Percentiles rank a stretch among this genome's conserved stretches.
Evolutionary conservation across 2,329 filamentous ascomycete genomes (phyloP).

Genomic region (Epichloe scottii): DNA sequence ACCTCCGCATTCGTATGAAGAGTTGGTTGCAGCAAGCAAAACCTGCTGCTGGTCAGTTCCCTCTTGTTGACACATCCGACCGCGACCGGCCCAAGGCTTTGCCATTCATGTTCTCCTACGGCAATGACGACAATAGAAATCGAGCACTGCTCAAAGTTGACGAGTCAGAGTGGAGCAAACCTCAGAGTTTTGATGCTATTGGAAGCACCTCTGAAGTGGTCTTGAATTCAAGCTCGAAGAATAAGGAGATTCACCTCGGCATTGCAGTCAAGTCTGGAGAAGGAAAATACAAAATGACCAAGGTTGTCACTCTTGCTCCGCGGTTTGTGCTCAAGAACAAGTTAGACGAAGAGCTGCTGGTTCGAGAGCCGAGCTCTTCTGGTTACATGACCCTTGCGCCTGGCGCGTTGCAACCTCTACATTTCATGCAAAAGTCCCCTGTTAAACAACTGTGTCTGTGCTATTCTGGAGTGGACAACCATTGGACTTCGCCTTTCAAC

Average conservation of each 20-base stretch:
- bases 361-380: conserved; percentile 85
- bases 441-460: conserved; percentile 87
- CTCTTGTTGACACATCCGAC: conserved; percentile 36
- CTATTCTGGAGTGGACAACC: conserved; percentile 87
- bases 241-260: conserved; percentile 79
- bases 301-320: conserved; percentile 85
- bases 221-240: conserved; percentile 57
- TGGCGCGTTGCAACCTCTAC: conserved; percentile 71
- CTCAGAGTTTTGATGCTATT: conserved; percentile 95
- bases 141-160: conserved; percentile 77
- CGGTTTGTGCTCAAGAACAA: conserved; percentile 92
- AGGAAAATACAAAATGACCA: conserved; percentile 96
- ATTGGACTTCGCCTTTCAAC: conserved; percentile 96
- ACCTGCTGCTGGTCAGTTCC: conserved; percentile 69
- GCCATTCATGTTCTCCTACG: conserved; percentile 94
- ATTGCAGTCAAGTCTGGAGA: conserved; percentile 82
- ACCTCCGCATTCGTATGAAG: conserved; percentile 80
- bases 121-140: conserved; percentile 80
- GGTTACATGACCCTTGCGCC: conserved; percentile 66
- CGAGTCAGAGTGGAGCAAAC: conserved; percentile 90
- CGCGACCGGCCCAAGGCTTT: conserved; percentile 56
- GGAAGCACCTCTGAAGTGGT: conserved; percentile 85
- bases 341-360: conserved; percentile 73
- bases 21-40: conserved; percentile 74
- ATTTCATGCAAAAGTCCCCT: conserved; percentile 73